A percentile compares a stretch with the other conserved stretches of the same genome.
Conservation (phyloP, 495 filamentous ascomycete genomes). For the Barbatosphaeria neglecta region DNA sequence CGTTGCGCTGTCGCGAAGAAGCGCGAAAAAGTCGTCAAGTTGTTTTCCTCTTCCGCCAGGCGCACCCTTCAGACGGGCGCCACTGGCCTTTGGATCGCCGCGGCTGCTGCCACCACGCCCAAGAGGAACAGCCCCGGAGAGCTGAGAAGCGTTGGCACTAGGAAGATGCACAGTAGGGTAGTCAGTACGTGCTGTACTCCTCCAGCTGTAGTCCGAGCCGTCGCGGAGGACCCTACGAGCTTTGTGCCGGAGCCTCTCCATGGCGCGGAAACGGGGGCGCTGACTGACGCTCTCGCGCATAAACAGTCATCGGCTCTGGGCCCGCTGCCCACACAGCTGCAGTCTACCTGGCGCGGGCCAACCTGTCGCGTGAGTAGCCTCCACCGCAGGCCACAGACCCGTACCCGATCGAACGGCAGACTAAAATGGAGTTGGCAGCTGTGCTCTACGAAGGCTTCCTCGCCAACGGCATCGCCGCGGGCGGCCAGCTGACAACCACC, state of each 20-base stretch:
- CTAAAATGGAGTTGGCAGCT: constrained; percentile 33
- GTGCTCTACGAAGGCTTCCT: constrained; percentile 97
- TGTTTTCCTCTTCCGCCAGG: constrained; percentile 74
- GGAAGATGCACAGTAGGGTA: constrained; percentile 72
- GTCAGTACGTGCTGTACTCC: constrained; percentile 44
- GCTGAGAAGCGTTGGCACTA: constrained; percentile 28
- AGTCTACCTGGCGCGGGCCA: constrained; percentile 87
- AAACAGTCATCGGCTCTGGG: constrained; percentile 71
- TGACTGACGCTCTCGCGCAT: constrained; percentile 9
- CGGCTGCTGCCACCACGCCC: constrained; percentile 46
- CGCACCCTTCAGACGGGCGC: constrained; percentile 45
- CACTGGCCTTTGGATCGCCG: constrained; percentile 48
- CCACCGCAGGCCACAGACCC: background rate
- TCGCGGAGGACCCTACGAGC: too few species aligned
- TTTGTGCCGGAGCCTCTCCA: background rate
- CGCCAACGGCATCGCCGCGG: constrained; percentile 89
- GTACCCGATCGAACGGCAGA: background rate
- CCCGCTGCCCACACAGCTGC: constrained; percentile 95
- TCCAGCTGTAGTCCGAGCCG: too few species aligned
- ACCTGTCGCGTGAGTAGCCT: constrained; percentile 52
- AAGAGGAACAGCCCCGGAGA: constrained; percentile 49
- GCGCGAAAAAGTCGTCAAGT: constrained; percentile 47
- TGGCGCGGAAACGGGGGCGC: background rate
- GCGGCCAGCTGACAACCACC: constrained; percentile 93
- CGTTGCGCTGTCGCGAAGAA: background rate